Base-by-base conservation (phyloP, 2,329 filamentous ascomycete species). In the Colletotrichum sansevieriae region DNA sequence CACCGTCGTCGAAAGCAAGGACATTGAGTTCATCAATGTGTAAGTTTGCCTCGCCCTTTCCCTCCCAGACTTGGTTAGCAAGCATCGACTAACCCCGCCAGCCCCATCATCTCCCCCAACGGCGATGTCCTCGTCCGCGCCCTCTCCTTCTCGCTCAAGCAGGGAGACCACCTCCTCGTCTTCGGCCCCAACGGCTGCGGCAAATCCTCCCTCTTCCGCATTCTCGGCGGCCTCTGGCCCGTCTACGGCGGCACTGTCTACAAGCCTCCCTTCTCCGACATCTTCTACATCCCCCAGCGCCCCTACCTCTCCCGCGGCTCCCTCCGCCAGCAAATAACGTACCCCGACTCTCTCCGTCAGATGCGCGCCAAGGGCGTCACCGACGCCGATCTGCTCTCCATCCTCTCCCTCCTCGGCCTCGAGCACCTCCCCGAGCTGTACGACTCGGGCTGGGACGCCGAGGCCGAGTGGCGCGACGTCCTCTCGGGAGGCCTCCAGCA, bases 271-370 rank as follows among this genome's bases (percentile, higher is more conserved):
- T 96, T 95, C 75, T 90, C 93, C 73, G 92, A 96, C 77, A 98
- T 99, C 77, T 99, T 98, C 82, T 99, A 99, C 82, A 97, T 99
- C 72, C 96, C 96, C 0, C 96, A 99, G 77, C 90, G 96, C 2
- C 96, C 96, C 0, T 99, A 99, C 77, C 87, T 99, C 2, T 96
- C 93, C 13, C 90, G 94, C 61, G 96, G 96, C 22, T 94, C 92
- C 2, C 88, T 99, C n/a, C 91, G 96, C 44, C 94, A 98, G 78
- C 96, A 99, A 76, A 94, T 99, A 74, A 97, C 96, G 68, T 99
- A 99, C 80, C 96, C 96, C 0, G 96, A 99, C 79, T 92, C 90
- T 9, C 80, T 97, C 18, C 91, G 93, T 59, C 92, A 95, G 71
- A 97, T 98, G 91, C 92, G 93, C 49, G 88, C 90, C 71, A 95